Evolutionary conservation across 2,329 filamentous ascomycete species (phyloP), one percentile per base, ranked within the genome.

Genomic region (Dactylellina haptotyla): DNA sequence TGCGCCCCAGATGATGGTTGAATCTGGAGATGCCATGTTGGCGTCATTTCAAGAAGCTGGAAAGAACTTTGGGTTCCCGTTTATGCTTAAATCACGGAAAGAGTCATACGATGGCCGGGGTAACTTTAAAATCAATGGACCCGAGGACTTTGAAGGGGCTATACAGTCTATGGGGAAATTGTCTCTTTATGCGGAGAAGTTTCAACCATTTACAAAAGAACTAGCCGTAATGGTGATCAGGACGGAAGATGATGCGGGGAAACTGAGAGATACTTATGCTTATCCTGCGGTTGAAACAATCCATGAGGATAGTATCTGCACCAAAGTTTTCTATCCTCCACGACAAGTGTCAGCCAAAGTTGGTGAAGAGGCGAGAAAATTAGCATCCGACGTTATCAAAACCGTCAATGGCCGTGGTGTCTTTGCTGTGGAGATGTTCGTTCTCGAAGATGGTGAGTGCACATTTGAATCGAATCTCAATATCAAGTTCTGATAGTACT

Each of bases 381-480:
- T 99, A 26, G 53, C 53, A 8, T 26, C 34, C 4, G 20, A 57
- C 20, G 53, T 43, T 16, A 23, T 57, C n/a, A 10, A 23, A 28
- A 57, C 53, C 8, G 62, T 88, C 89, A 83, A 57, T 18, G 57
- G 90, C 95, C 28, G 34, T 75, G 95, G 95, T 75, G 91, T 97
- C 30, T 99, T 97, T 81, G 95, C 94, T 0, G 94, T 98, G 0
- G 95, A 99, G 82, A 91, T 98, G 88, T 99, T 99, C 82, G 82
- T 98, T 2, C 86, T 93, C 9, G 83, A 88, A 53, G 88, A 95
- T 77, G 84, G 85, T 56, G 25, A 39, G 51, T 30, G n/a, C 32
- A 9, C 39, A 10, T 28, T 50, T 2, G 9, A 28, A 28, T 4
- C 12, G 4, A 28, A 4, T 3, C 8, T 4, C 23, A 12, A 50